A percentile compares a stretch with the other conserved stretches of the same genome.
phyloP scores from a whole-genome alignment of 495 filamentous ascomycete species.

The Xylaria sp. region DNA sequence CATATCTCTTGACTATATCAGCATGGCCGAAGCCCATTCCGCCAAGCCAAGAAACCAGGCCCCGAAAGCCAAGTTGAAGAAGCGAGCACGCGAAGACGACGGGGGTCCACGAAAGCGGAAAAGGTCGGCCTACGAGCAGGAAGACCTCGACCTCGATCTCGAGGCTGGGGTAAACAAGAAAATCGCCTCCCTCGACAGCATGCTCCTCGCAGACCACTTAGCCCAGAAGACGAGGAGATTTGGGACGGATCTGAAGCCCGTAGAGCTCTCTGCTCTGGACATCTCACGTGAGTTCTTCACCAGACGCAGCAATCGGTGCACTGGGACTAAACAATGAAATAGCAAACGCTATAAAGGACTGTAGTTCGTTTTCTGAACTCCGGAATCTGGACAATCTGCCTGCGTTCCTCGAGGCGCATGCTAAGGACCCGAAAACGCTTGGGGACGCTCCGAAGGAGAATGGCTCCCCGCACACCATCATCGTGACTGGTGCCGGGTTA shows the following conservation, averaged over 20 bases:
- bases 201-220: constrained; percentile 84
- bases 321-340: neutral
- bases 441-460: constrained; percentile 68
- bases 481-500: constrained; percentile 79
- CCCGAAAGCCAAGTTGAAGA: constrained; percentile 44
- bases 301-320: neutral
- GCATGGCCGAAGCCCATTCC: neutral
- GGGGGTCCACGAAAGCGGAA: constrained; percentile 55
- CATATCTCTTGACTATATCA: neutral
- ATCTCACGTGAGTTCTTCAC: constrained; percentile 69
- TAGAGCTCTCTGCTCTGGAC: constrained; percentile 83
- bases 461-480: constrained; percentile 85
- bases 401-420: constrained; percentile 73
- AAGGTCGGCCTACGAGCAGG: constrained; percentile 61
- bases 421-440: constrained; percentile 61
- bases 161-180: constrained; percentile 78
- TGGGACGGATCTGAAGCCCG: constrained; percentile 75
- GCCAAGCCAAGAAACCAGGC: constrained; percentile 13
- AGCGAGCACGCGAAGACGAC: constrained; percentile 47
- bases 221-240: constrained; percentile 80
- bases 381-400: constrained; percentile 74
- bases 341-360: constrained; percentile 65
- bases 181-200: constrained; percentile 80
- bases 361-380: constrained; percentile 69
- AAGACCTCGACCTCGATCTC: constrained; percentile 65